Base-by-base conservation (phyloP, 2,329 filamentous ascomycete genomes). In the Rosellinia necatrix region DNA sequence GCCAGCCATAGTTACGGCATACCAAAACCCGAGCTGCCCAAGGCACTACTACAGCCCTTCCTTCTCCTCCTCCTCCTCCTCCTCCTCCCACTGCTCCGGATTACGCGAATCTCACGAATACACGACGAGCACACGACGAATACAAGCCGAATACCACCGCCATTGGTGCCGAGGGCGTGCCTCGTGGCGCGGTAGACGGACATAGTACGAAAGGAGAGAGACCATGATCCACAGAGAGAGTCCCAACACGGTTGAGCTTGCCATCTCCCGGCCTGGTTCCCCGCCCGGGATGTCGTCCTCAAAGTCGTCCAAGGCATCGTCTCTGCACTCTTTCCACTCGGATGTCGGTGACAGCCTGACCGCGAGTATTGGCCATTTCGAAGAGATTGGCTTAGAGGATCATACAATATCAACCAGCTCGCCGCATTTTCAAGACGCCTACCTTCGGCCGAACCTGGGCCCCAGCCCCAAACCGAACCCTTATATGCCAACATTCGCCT, bases 271-370 rank as follows among this genome's bases (percentile, higher is more conserved):
- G 52, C 86, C 87, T 42, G 84, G 82, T 71, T 91, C 89, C 63
- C 88, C 88, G 56, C 89, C 89, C 59, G 90, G 91, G 67, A 85
- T 96, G 75, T 91, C 89, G 44, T 75, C 78, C 64, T 96, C 91
- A 58, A 96, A 93, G 74, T 94, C 91, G 60, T 96, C 91, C 63
- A 96, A 94, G 74, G 92, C 91, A 24, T 96, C 91, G 4, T 96
- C 91, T 46, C 89, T 93, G 68, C 88, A 88, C 65, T 96, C 92
- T 32, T 87, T 89, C 53, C 86, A 84, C 59, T 88, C 87, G 49
- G 77, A 85, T 67, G 88, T 91, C 67, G 89, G 90, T 65, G 85
- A 87, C 68, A 84, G 81, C 64, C 81, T 86, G 47, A 77, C 90
- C 41, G 81, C 85, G 49, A 90, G 96, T 69, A 83, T 88, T 55